Base-by-base conservation (phyloP, 2,329 filamentous ascomycete species). In the Verticillium klebahnii region DNA sequence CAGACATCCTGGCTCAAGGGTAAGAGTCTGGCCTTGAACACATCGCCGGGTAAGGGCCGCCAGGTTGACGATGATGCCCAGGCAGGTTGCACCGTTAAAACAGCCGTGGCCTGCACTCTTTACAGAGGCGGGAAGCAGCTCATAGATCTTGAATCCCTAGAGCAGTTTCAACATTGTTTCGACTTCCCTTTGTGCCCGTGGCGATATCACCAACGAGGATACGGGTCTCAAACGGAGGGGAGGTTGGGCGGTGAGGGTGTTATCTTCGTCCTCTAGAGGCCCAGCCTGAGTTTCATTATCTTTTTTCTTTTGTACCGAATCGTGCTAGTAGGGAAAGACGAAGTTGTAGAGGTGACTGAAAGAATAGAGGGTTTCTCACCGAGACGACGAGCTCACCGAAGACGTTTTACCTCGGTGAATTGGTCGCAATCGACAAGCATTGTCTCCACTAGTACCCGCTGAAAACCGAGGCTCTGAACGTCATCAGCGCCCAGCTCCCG, bases 61-160 rank as follows among this genome's bases (percentile, higher is more conserved):
- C 7, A 60, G 32, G 3, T 60, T 60, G 19, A 60, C 15, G 34
- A 60, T 60, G 32, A 60, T 54, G n/a, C 52, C 59, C 1, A 50
- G 23, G 50, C 34, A 60, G 4, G 59, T 8, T 23, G 59, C 59
- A 15, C 59, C 34, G 25, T 60, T 57, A 17, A 56, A 25, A 34
- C 45, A 60, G 29, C 59, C 34, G 2, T 60, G 34, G 52, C 52
- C 34, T 19, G 52, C 34, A 40, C 59, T 60, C 52, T 60, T 60
- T 2, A 60, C 19, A 31, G 52, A 57, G 34, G 14, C 9, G 34
- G 34, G 34, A 36, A 36, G 34, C 34, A 36, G 34, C 34, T 36
- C 34, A 14, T 36, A 36, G 34, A 36, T 36, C 9, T 36, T 36
- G 34, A 36, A 14, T 14, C 7, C 34, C 34, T 8, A 36, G 12